Evolutionary conservation across 108 stramenopile species (phyloP).

Genomic region (Pseudonitzschia pungens): DNA sequence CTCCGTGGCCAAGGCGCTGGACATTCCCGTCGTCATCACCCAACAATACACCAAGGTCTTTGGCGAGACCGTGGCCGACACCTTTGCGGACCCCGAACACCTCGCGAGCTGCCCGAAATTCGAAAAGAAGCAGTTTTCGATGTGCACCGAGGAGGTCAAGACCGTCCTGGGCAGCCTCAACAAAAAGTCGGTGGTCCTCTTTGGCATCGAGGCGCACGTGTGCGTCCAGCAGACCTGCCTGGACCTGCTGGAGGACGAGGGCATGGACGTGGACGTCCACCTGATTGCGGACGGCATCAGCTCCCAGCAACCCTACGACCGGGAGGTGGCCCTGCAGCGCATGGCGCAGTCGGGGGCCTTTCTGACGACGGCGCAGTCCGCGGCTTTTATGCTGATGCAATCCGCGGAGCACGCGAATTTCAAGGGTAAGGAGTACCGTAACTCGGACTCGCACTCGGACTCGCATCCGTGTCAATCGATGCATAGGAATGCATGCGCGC

Average conservation of each 20-base stretch:
- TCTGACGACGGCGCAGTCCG: constrained; percentile 83
- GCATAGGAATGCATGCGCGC: background rate
- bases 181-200: constrained; percentile 67
- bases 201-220: constrained; percentile 98
- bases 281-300: constrained; percentile 87
- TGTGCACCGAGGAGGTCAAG: constrained; percentile 82
- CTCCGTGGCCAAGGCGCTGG: constrained; percentile 73
- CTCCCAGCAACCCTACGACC: constrained; percentile 73
- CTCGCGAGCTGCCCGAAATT: constrained; percentile 50
- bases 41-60: constrained; percentile 98
- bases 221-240: constrained; percentile 92
- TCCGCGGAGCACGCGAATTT: constrained; percentile 82
- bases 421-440: constrained; percentile 48
- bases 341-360: constrained; percentile 79
- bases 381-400: constrained; percentile 84
- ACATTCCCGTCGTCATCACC: constrained; percentile 87
- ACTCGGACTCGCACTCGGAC: too few relatives aligned
- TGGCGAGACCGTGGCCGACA: constrained; percentile 75
- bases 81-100: constrained; percentile 59
- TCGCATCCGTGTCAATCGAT: too few relatives aligned
- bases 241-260: constrained; percentile 76
- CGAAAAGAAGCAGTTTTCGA: constrained; percentile 94
- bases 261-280: constrained; percentile 88
- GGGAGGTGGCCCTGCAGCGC: constrained; percentile 79
- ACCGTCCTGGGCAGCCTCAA: constrained; percentile 46